Percentiles rank a stretch among this genome's conserved stretches.
Evolutionary conservation across 1,284 basidiomycete species (phyloP).

Genomic region (Mycena citricolor): DNA sequence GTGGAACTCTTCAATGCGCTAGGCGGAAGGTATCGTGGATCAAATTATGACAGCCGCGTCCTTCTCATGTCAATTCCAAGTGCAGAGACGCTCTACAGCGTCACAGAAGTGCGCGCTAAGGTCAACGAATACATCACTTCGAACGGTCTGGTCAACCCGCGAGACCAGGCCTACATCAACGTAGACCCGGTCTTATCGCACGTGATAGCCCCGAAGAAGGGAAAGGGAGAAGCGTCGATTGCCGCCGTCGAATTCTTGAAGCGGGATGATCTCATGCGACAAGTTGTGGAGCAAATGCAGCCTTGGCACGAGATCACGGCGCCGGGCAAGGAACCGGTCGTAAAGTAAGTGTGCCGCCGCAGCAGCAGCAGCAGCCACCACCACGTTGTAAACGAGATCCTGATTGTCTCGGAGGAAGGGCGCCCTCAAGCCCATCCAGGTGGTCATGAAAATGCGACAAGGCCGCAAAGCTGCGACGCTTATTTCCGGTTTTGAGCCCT

Average conservation of each 20-base stretch:
- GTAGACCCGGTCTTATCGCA: conserved; percentile 52
- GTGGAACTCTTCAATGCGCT: conserved; percentile 62
- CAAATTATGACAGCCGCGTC: neutral
- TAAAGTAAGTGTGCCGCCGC: conserved; percentile 46
- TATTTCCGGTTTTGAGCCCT: conserved; percentile 77
- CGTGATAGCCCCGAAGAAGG: conserved; percentile 49
- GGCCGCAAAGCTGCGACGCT: conserved; percentile 78
- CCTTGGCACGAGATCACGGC: conserved; percentile 62
- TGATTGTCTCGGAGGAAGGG: conserved; percentile 62
- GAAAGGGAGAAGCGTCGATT: conserved; percentile 30
- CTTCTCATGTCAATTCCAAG: conserved; percentile 39
- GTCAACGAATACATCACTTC: conserved; percentile 64
- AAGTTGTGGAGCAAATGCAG: conserved; percentile 66
- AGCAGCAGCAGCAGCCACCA: neutral
- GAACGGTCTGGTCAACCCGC: conserved; percentile 64
- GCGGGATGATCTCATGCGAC: conserved; percentile 65
- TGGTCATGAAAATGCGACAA: conserved; percentile 71
- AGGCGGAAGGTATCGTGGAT: conserved; percentile 46
- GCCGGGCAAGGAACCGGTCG: conserved; percentile 49
- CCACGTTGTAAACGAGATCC: neutral
- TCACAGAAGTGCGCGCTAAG: conserved; percentile 44
- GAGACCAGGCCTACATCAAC: conserved; percentile 34
- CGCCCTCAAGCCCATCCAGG: conserved; percentile 62
- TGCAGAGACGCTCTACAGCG: conserved; percentile 52
- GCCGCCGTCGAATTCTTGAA: conserved; percentile 55